Percentiles rank a stretch among this genome's conserved stretches.
Evolutionary conservation across 2,329 filamentous ascomycete species (phyloP).

Genomic region (Fusarium sp.): DNA sequence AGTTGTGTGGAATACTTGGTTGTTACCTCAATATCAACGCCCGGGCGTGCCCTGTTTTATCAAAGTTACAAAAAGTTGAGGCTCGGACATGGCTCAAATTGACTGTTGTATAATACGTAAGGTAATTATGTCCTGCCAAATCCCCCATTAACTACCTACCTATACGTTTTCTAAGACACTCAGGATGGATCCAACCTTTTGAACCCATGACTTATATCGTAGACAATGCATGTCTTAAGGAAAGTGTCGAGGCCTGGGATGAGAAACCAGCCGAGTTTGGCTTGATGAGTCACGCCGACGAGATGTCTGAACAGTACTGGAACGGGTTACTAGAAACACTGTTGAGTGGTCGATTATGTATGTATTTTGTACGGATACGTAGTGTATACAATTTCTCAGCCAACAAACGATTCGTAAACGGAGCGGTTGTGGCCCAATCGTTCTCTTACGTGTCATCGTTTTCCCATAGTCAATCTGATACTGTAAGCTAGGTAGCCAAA

Average conservation of each 20-base stretch:
- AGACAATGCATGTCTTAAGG: constrained; percentile 18
- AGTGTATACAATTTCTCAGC: no score
- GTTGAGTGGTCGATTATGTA: no score
- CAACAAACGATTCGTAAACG: not conserved
- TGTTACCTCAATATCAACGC: not conserved
- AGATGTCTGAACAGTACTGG: not conserved
- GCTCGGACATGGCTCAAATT: no score
- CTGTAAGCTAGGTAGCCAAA: not conserved
- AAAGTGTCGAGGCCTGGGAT: not conserved
- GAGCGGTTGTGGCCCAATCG: not conserved
- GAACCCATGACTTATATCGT: not conserved
- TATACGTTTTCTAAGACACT: not conserved
- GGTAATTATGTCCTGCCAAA: not conserved
- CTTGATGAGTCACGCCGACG: constrained; percentile 18
- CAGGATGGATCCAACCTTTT: not conserved
- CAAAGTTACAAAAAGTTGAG: no score
- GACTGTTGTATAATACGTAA: no score
- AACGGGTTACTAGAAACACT: not conserved
- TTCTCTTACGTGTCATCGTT: not conserved
- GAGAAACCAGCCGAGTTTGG: not conserved
- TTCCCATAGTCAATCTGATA: not conserved
- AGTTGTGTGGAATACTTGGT: not conserved
- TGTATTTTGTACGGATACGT: not conserved
- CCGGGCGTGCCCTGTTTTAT: no score
- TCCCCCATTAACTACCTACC: no score